Evolutionary conservation across 1,284 basidiomycete genomes (phyloP), one percentile per base, ranked within the genome.

Genomic region (Mycena sp.): DNA sequence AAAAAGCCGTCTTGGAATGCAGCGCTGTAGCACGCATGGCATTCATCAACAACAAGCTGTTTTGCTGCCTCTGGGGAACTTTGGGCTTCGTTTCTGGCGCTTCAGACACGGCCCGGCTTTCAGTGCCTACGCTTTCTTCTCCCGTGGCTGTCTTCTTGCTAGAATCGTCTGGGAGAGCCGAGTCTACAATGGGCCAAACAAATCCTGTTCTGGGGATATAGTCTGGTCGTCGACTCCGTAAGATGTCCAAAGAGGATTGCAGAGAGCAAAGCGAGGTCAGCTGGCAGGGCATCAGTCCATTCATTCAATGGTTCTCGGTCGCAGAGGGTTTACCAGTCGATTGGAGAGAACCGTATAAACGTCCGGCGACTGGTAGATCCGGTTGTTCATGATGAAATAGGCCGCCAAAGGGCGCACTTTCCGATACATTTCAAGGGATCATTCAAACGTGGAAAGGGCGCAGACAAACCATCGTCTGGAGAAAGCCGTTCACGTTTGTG

Each of bases 351-450:
- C 82, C 10, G 87, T 88, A 72, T 95, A 94, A 29, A 95, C 79
- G 69, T 93, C 90, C 26, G 94, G 94, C 1, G 92, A 88, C 72
- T 93, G 91, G 73, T 95, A 95, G 66, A 95, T 93, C 64, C 90
- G 87, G 73, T 91, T 91, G 76, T 94, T 90, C 78, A 93, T 86
- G 71, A 95, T 86, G 72, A 94, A 95, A 76, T 94, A 95, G 11
- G 88, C 90, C 17, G 88, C 90, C 58, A 94, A 76, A 3, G 92
- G 89, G 64, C 84, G 83, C 40, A 90, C 93, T 93, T 71, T 48
- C 62, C 29, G 54, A 43, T 56, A 63, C 52, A 63, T 60, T 38
- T 62, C 54, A 48, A 23, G 35, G 58, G 25, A 19, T 54, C 17
- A 28, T 61, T 44, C 32, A 40, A 43, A 30, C 29, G 46, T n/a